Conservation (phyloP, 1,284 basidiomycete species). For the Chiua sp. region DNA sequence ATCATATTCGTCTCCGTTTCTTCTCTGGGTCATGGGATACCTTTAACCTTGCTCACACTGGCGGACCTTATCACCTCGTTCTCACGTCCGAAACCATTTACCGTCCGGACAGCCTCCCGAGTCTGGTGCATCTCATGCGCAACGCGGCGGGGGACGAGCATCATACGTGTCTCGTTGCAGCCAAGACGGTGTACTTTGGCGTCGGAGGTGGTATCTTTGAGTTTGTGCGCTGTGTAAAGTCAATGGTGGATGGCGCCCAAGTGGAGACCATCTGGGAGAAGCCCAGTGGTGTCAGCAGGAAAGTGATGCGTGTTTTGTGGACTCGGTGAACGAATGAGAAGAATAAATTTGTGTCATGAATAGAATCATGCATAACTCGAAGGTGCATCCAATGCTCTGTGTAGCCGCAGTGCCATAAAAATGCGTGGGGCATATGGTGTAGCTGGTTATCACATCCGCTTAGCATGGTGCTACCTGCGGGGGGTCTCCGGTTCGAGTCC, state of each 20-base stretch:
- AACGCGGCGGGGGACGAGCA: conserved; percentile 9
- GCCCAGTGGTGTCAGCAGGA: conserved; percentile 67
- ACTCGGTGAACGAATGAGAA: background rate
- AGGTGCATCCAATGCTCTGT: no score
- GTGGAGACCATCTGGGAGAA: conserved; percentile 61
- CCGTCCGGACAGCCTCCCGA: conserved; percentile 65
- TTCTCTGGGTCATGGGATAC: conserved; percentile 84
- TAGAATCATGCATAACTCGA: background rate
- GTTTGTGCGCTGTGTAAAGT: conserved; percentile 66
- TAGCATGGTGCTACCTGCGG: conserved; percentile 43
- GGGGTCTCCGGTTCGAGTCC: conserved; percentile 49
- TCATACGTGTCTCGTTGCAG: conserved; percentile 74
- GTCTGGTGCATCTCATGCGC: conserved; percentile 65
- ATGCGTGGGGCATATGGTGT: conserved; percentile 47
- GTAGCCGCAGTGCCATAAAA: no score
- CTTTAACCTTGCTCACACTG: conserved; percentile 41
- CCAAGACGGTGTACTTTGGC: conserved; percentile 96
- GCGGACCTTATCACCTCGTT: conserved; percentile 66
- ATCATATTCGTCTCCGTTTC: conserved; percentile 71
- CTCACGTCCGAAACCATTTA: conserved; percentile 97
- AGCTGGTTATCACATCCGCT: conserved; percentile 57
- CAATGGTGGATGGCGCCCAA: conserved; percentile 20
- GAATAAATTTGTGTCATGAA: background rate
- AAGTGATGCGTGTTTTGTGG: conserved; percentile 68
- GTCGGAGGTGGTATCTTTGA: conserved; percentile 90